Base-by-base conservation (phyloP, 192 early-diverging fungal species). In the Podila horticola region DNA sequence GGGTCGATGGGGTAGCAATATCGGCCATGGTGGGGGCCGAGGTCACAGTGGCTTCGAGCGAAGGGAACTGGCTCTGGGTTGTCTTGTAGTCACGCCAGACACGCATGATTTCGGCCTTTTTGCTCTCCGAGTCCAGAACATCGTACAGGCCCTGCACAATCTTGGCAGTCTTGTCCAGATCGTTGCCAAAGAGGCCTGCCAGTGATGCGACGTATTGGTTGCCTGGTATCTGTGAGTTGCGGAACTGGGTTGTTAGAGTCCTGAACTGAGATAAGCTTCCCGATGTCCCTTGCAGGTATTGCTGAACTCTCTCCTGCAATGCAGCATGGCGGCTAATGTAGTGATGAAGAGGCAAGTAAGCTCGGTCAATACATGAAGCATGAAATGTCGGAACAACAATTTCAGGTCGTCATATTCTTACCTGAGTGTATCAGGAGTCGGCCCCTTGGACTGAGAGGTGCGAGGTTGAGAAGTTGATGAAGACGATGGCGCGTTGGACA, bases 71-170 rank as follows among this genome's bases (percentile, higher is more conserved):
- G 70, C 64, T 84, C 66, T 60, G 88, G 31, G 64, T 84, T 31
- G 87, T 82, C 75, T 93, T 92, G 41, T 74, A 88, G 72, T 94
- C 90, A 58, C 92, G 86, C 91, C 88, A 94, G 2, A 85, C 90
- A 26, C 86, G 68, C 59, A 93, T 69, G 66, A 96, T 83, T 31
- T 92, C 91, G 12, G 62, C 71, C 55, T 84, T 86, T 66, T 91
- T 89, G n/a, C 63, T 75, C 24, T 85, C 86, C 9, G 79, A 75
- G 60, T 90, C 87, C 31, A 90, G 52, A 19, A 87, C 66, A 5
- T 86, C 87, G 26, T 85, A 86, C 9, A 88, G 75, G 22, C 87
- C 87, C 22, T 84, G 75, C 3, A 91, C 69, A 26, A 90, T 76
- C 63, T 89, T 88, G 4, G 82, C 77, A 11, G 84, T 67, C 33